Evolutionary conservation across 306 rosid genomes (phyloP).

Genomic region (Prunus mira): DNA sequence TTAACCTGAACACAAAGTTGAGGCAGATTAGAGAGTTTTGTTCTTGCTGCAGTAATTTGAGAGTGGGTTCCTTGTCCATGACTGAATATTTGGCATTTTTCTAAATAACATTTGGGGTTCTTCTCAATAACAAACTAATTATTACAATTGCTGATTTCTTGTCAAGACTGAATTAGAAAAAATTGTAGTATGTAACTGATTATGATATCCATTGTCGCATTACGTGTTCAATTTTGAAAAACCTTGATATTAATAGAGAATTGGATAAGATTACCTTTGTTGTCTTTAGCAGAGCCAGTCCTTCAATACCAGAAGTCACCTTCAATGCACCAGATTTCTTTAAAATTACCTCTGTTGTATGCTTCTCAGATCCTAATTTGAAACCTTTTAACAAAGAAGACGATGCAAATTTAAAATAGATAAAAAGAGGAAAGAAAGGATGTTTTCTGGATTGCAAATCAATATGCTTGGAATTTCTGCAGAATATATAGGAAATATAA

Average conservation of each 20-base stretch:
- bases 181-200: background rate
- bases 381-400: conserved; percentile 55
- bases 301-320: conserved; percentile 85
- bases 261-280: conserved; percentile 52
- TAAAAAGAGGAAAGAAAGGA: background rate
- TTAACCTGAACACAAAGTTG: background rate
- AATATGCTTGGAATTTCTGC: background rate
- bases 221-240: background rate
- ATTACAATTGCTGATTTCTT: background rate
- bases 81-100: background rate
- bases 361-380: conserved; percentile 94
- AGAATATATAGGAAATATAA: background rate
- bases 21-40: background rate
- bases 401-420: conserved; percentile 4
- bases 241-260: background rate
- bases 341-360: conserved; percentile 62
- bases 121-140: background rate
- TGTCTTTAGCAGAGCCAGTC: conserved; percentile 75
- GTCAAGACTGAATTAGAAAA: background rate
- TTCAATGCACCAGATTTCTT: conserved; percentile 61
- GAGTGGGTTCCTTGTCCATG: background rate
- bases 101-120: background rate
- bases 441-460: background rate
- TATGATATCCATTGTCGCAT: background rate
- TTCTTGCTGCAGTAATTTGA: background rate